A percentile compares a stretch with the other conserved stretches of the same genome.
Conservation (phyloP, 169 alveolate genomes). For the Plasmodium adleri region DNA sequence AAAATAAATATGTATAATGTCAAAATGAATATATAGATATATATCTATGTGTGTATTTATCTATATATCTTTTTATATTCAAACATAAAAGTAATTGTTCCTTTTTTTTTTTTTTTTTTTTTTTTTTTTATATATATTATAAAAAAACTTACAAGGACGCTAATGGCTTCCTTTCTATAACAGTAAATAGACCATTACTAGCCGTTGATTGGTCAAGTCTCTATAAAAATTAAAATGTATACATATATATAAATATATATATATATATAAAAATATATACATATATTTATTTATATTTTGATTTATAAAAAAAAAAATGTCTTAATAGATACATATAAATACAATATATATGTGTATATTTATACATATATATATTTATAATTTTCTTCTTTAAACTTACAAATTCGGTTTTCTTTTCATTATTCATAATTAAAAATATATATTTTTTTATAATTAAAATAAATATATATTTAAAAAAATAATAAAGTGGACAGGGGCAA, state of each 20-base stretch:
- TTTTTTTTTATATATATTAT: background rate
- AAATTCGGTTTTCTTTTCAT: conserved; percentile 44
- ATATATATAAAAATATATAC: background rate
- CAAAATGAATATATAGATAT: background rate
- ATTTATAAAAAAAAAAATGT: background rate
- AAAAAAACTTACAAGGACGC: conserved; percentile 55
- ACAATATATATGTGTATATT: background rate
- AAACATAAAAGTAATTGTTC: background rate
- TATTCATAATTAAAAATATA: conserved; percentile 53
- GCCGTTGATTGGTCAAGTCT: conserved; percentile 52
- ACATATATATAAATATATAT: background rate
- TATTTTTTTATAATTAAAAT: background rate
- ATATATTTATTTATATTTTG: background rate
- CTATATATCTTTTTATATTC: background rate
- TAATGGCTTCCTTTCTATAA: conserved; percentile 65
- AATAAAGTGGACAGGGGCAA: background rate
- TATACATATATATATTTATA: background rate
- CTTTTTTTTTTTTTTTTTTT: background rate
- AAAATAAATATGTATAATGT: background rate
- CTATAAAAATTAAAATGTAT: conserved; percentile 10
- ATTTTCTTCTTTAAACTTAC: conserved; percentile 29
- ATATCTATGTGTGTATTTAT: background rate
- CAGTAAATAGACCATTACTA: conserved; percentile 71
- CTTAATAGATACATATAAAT: background rate
- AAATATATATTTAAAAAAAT: background rate